Evolutionary conservation across 2,329 filamentous ascomycete genomes (phyloP).

Genomic region (Arachnomyces sp.): DNA sequence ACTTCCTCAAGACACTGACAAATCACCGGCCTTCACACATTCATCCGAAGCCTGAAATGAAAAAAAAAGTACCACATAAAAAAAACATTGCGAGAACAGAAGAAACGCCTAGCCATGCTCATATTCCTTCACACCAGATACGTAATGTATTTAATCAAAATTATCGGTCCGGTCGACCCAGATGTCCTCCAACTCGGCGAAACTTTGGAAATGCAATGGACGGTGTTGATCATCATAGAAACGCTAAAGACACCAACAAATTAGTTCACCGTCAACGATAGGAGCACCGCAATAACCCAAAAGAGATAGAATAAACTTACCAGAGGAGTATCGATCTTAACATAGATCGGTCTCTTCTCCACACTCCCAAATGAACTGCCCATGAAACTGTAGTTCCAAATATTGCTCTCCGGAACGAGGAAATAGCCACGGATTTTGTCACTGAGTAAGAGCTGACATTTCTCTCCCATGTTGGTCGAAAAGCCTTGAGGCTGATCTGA

Average conservation of each 20-base stretch:
- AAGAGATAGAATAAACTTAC: slow-evolving; percentile 8
- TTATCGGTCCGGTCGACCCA: slow-evolving; percentile 91
- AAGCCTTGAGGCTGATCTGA: slow-evolving; percentile 95
- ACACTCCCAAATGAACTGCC: slow-evolving; percentile 78
- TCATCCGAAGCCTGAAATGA: too few relatives aligned
- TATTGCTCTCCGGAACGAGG: slow-evolving; percentile 78
- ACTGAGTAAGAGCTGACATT: slow-evolving; percentile 85
- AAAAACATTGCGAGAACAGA: slow-evolving; percentile 7
- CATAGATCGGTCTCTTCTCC: slow-evolving; percentile 84
- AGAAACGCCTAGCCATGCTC: slow-evolving; percentile 14
- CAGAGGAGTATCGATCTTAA: slow-evolving; percentile 86
- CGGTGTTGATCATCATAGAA: slow-evolving; percentile 93
- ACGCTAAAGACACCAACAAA: slow-evolving; percentile 29
- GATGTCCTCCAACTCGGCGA: slow-evolving; percentile 92
- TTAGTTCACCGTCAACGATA: slow-evolving; percentile 5
- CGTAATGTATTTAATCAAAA: slow-evolving; percentile 61
- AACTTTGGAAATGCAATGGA: slow-evolving; percentile 92
- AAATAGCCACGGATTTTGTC: slow-evolving; percentile 95
- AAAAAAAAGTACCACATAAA: not conserved
- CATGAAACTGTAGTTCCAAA: slow-evolving; percentile 99
- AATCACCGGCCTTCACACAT: too few relatives aligned
- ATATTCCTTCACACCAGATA: too few relatives aligned
- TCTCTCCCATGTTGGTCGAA: slow-evolving; percentile 83
- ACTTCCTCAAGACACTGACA: too few relatives aligned
- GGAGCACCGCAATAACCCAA: not conserved